Evolutionary conservation across 768 basidiomycete genomes (phyloP).

Genomic region (Amanita inopinata): DNA sequence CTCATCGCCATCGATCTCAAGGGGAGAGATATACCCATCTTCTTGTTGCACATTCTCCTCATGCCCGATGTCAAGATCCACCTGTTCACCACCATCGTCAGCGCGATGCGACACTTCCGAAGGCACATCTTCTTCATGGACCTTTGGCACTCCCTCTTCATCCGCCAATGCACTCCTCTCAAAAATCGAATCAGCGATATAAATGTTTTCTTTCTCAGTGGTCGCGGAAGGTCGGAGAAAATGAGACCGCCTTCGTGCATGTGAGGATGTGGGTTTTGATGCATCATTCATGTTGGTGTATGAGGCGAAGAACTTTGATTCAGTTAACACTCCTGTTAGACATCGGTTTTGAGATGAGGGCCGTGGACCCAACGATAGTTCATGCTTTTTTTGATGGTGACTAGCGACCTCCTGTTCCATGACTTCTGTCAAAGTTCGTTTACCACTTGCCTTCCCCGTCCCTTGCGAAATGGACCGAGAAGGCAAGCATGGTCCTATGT

Average conservation of each 20-base stretch:
- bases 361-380: conserved; percentile 19
- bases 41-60: conserved; percentile 51
- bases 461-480: not conserved
- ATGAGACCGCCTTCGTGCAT: conserved; percentile 14
- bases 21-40: conserved; percentile 76
- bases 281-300: conserved; percentile 5
- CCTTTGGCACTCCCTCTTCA: conserved; percentile 22
- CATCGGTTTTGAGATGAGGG: conserved; percentile 11
- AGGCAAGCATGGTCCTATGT: not conserved
- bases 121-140: conserved; percentile 16
- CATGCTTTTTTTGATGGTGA: conserved; percentile 31
- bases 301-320: conserved; percentile 30
- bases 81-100: conserved; percentile 11
- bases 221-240: conserved; percentile 26
- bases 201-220: conserved; percentile 32
- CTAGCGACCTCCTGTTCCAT: conserved; percentile 51
- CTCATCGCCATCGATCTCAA: conserved; percentile 43
- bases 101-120: conserved; percentile 19
- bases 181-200: not conserved
- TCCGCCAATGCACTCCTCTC: conserved; percentile 10
- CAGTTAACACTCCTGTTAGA: conserved; percentile 8
- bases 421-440: conserved; percentile 61
- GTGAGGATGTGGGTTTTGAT: conserved; percentile 11
- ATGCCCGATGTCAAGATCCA: conserved; percentile 28
- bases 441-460: conserved; percentile 59